Evolutionary conservation across 129 eudicot genomes (phyloP), one percentile per base, ranked within the genome.

Genomic region (sunflower (Helianthus annuus)): DNA sequence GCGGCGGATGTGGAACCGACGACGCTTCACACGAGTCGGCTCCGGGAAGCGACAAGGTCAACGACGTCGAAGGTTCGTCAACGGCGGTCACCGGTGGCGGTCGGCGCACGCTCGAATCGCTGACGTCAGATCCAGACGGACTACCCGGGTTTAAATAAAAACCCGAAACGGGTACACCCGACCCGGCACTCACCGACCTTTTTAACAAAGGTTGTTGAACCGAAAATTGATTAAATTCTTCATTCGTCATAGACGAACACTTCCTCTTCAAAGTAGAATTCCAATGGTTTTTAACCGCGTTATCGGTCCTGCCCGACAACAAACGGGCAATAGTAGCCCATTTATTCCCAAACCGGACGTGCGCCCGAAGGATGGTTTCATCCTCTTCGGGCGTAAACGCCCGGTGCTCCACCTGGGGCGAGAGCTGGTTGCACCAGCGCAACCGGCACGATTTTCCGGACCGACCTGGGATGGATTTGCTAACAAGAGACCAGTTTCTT

Each of bases 111-210:
- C 82, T 72, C 4, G 94, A 79, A 53, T 88, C 96, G 61, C 89
- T 85, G 6, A 52, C 72, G 29, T 89, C 96, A 2, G 95, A 88
- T 49, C 88, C 88, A 14, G 91, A 83, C 2, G 91, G 91, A 68
- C 95, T 88, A 2, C 76, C 79, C 3, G 91, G 92, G 38, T 62
- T 81, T 51, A 80, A 61, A 55, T 69, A 63, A 46, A 82, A 57
- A 14, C 85, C 85, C 32, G 93, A 73, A 48, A 67, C 78, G 15
- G 83, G 81, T 0, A 84, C 69, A 27, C 73, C 96, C 46, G 92
- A 82, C 64, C 96, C 92, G 68, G 58, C 81, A 42, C 87, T 81
- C 3, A 65, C 85, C 1, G 85, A 86, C 61, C 89, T 70, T 80
- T 89, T 86, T 62, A 85, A 34, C 48, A 65, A 74, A 34, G 84